phyloP scores from a whole-genome alignment of 306 rosid species.

The Pyrus communis region DNA sequence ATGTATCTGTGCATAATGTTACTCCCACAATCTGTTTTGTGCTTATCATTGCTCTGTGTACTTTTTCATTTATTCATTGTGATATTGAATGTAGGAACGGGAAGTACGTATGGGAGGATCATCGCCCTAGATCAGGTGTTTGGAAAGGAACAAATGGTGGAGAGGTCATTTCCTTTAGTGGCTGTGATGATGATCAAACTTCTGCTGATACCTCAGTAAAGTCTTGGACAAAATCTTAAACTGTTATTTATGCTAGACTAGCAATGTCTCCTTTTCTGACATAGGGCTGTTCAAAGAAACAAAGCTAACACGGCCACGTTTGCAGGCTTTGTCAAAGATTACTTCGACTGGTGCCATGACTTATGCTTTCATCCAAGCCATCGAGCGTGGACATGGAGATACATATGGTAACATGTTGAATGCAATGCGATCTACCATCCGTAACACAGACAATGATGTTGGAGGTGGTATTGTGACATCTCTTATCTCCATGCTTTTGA shows the following conservation, averaged over 20 bases:
- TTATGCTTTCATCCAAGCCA: slow-evolving; percentile 38
- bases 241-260: background rate
- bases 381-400: slow-evolving; percentile 29
- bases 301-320: background rate
- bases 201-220: slow-evolving; percentile 38
- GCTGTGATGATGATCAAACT: slow-evolving; percentile 44
- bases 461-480: slow-evolving; percentile 28
- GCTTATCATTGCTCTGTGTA: background rate
- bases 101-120: slow-evolving; percentile 41
- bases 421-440: slow-evolving; percentile 30
- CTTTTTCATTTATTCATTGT: background rate
- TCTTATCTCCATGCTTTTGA: slow-evolving; percentile 31
- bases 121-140: slow-evolving; percentile 34
- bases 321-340: slow-evolving; percentile 29
- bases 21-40: background rate
- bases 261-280: background rate
- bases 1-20: background rate
- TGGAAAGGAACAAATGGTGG: slow-evolving; percentile 52
- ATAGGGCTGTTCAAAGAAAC: background rate
- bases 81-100: slow-evolving; percentile 24
- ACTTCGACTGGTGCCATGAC: slow-evolving; percentile 42
- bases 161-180: slow-evolving; percentile 45
- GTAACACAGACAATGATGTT: background rate
- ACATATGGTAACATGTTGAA: slow-evolving; percentile 31
- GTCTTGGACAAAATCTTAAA: background rate